These are phyloP conservation scores for Scleromitrula shiraiana DNA, from an alignment of 2,329 filamentous ascomycete genomes.

Conservation along the genomic window DNA sequence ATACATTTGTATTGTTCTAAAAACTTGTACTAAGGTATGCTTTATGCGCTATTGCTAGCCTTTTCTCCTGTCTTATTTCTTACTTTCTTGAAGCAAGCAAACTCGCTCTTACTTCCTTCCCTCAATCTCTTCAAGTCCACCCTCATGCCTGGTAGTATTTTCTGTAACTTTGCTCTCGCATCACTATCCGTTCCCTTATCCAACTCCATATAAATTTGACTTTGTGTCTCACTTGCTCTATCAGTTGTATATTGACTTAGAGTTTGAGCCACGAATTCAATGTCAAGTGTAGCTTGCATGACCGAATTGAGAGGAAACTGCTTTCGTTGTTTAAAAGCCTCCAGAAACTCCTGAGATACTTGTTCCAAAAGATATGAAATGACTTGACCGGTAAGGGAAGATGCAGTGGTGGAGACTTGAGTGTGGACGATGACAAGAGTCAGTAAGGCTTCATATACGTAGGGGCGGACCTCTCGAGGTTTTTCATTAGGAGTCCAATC, in stretches of 20 bases:
- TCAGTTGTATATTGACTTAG: slow-evolving; percentile 84
- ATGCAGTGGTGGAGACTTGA: slow-evolving; percentile 73
- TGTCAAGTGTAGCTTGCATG: slow-evolving; percentile 95
- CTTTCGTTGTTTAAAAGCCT: slow-evolving; percentile 60
- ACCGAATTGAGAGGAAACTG: slow-evolving; percentile 71
- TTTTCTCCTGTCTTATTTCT: slow-evolving; percentile 14
- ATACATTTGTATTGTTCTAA: too few species aligned
- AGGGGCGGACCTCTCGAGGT: slow-evolving; percentile 72
- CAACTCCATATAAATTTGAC: slow-evolving; percentile 84
- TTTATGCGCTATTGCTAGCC: not conserved
- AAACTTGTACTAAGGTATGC: not conserved
- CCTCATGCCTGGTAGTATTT: slow-evolving; percentile 84
- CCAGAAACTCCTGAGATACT: slow-evolving; percentile 69
- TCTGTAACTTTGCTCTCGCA: slow-evolving; percentile 70
- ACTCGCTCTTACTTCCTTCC: slow-evolving; percentile 76
- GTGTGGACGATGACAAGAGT: slow-evolving; percentile 85
- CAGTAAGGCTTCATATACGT: slow-evolving; percentile 82
- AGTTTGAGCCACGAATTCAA: slow-evolving; percentile 94
- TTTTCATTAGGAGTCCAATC: slow-evolving; percentile 60
- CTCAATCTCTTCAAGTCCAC: slow-evolving; percentile 75
- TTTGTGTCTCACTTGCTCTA: slow-evolving; percentile 70
- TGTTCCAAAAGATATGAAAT: slow-evolving; percentile 82
- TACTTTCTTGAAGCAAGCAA: slow-evolving; percentile 69
- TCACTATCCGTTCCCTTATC: slow-evolving; percentile 85
- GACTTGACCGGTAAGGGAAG: slow-evolving; percentile 69